These are phyloP conservation scores for Triticum dicoccoides DNA, from an alignment of 176 grass and related monocot species.

Conservation along the genomic window DNA sequence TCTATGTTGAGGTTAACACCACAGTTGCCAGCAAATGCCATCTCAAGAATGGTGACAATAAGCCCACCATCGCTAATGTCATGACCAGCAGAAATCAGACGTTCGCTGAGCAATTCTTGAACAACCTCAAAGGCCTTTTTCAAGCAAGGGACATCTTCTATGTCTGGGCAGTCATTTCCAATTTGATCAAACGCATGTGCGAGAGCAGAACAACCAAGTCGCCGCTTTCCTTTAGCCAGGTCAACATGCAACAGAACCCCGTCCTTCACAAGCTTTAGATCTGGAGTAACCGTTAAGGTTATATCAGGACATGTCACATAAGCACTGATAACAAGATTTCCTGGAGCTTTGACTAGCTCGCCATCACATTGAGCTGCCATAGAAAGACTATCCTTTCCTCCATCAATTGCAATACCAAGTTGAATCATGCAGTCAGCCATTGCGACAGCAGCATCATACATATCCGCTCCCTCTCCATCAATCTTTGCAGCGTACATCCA, in stretches of 20 bases:
- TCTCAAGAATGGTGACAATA: conserved; percentile 77
- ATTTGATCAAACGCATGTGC: conserved; percentile 89
- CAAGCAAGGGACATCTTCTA: conserved; percentile 76
- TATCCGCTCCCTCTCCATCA: conserved; percentile 87
- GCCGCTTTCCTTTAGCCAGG: conserved; percentile 59
- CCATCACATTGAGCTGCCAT: conserved; percentile 80
- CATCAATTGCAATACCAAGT: conserved; percentile 89
- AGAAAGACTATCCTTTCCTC: conserved; percentile 94
- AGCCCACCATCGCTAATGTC: conserved; percentile 92
- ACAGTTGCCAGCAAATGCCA: conserved; percentile 93
- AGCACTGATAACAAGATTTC: conserved; percentile 87
- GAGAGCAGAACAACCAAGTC: conserved; percentile 79
- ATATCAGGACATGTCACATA: conserved; percentile 96
- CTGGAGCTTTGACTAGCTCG: conserved; percentile 85
- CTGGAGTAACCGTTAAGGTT: conserved; percentile 84
- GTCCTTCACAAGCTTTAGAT: conserved; percentile 72
- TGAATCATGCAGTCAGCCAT: conserved; percentile 86
- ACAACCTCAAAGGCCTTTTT: conserved; percentile 64
- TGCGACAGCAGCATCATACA: conserved; percentile 86
- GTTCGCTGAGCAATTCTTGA: conserved; percentile 66
- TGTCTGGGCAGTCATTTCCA: conserved; percentile 78
- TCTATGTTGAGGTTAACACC: conserved; percentile 68
- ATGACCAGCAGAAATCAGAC: conserved; percentile 79
- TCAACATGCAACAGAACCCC: conserved; percentile 89
- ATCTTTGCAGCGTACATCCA: conserved; percentile 98